Evolutionary conservation across 208 protist genomes (phyloP).

Genomic region (Polymyxa betae): DNA sequence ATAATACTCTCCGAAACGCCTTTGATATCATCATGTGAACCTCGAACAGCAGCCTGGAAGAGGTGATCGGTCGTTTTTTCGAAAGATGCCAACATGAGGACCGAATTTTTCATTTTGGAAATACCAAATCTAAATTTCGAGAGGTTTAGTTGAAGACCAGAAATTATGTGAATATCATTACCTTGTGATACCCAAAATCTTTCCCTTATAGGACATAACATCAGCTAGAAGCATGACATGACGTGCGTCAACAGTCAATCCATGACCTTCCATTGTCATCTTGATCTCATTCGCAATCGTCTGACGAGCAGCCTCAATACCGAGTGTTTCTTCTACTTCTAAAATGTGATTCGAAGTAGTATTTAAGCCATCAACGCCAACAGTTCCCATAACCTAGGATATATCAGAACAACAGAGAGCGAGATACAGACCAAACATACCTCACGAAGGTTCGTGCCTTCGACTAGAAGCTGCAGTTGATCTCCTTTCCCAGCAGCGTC

Average conservation of each 20-base stretch:
- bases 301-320: slow-evolving; percentile 94
- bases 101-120: slow-evolving; percentile 96
- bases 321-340: slow-evolving; percentile 82
- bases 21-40: slow-evolving; percentile 58
- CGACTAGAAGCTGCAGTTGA: slow-evolving; percentile 70
- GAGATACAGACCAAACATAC: slow-evolving; percentile 57
- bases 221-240: slow-evolving; percentile 98
- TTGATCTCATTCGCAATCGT: slow-evolving; percentile 95
- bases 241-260: slow-evolving; percentile 93
- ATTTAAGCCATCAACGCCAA: slow-evolving; percentile 78
- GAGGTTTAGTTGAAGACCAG: not conserved
- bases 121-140: slow-evolving; percentile 81
- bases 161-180: slow-evolving; percentile 69
- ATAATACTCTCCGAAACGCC: slow-evolving; percentile 97
- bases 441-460: slow-evolving; percentile 69
- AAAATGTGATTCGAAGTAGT: slow-evolving; percentile 96
- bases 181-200: slow-evolving; percentile 97
- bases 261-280: slow-evolving; percentile 90
- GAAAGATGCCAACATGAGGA: slow-evolving; percentile 98
- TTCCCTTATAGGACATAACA: slow-evolving; percentile 94
- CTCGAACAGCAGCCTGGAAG: slow-evolving; percentile 82
- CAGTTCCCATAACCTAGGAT: slow-evolving; percentile 84
- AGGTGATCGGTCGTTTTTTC: slow-evolving; percentile 99
- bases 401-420: not conserved
- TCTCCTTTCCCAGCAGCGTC: slow-evolving; percentile 65